phyloP scores from a whole-genome alignment of 176 grass and related monocot genomes.

The Zizania latifolia region DNA sequence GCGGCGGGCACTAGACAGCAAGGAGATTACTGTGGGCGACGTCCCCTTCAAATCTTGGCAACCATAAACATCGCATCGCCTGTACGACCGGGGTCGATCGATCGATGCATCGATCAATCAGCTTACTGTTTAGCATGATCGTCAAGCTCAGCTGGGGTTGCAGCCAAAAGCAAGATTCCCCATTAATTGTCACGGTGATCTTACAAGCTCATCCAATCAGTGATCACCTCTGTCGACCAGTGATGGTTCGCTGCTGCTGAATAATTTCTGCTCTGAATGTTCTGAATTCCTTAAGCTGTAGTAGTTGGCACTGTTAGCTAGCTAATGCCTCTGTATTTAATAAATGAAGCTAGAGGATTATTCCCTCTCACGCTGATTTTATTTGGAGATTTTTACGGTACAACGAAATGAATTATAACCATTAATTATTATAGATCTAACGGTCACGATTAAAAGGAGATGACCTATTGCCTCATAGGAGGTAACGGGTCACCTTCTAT shows the following conservation, averaged over 20 bases:
- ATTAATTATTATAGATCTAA: no score
- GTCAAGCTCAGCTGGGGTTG: not conserved
- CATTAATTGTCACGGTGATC: constrained; percentile 19
- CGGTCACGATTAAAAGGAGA: no score
- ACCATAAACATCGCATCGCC: constrained; percentile 34
- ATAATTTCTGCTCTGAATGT: not conserved
- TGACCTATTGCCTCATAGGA: no score
- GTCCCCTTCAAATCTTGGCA: constrained; percentile 38
- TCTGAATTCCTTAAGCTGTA: not conserved
- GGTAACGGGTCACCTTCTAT: no score
- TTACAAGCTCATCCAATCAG: constrained; percentile 21
- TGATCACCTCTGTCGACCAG: not conserved
- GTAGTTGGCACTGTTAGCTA: not conserved
- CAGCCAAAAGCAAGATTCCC: constrained; percentile 46
- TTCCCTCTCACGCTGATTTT: no score
- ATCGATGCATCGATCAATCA: not conserved
- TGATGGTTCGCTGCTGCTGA: not conserved
- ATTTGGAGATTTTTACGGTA: no score
- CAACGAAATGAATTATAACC: no score
- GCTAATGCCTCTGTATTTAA: not conserved
- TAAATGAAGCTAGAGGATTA: not conserved
- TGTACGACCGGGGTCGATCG: constrained; percentile 2
- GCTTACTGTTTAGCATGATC: constrained; percentile 16
- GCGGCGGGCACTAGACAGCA: not conserved
- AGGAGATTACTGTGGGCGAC: constrained; percentile 2